Conservation (phyloP, 2,329 filamentous ascomycete genomes). For the Xylaria sp. region DNA sequence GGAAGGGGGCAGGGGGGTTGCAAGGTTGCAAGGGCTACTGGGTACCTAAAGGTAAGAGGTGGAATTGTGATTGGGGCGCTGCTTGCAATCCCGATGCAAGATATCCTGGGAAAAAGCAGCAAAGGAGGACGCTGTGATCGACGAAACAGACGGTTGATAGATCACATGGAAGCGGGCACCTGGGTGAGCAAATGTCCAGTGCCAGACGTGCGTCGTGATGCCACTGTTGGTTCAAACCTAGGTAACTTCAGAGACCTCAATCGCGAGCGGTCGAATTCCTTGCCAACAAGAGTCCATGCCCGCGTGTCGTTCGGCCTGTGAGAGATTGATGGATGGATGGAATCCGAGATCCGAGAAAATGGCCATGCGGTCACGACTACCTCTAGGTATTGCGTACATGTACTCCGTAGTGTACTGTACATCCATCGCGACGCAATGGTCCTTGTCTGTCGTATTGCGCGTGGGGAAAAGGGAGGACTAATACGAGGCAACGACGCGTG, state of each 20-base stretch:
- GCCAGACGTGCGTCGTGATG: no score
- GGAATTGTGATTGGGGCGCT: not conserved
- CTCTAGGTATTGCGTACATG: no score
- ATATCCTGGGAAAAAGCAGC: not conserved
- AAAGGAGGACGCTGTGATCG: not conserved
- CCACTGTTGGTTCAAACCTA: no score
- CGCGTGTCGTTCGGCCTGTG: no score
- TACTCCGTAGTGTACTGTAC: no score
- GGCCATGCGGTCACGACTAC: not conserved
- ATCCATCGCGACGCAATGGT: no score
- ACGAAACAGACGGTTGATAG: not conserved
- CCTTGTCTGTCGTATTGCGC: not conserved
- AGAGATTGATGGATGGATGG: not conserved
- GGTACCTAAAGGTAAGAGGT: no score
- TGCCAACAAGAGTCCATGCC: no score
- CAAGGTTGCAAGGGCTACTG: no score
- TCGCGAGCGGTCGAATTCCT: not conserved
- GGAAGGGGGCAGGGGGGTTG: not conserved
- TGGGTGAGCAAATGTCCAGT: not conserved
- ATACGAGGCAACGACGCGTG: no score
- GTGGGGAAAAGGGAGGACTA: not conserved
- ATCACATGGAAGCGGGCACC: not conserved
- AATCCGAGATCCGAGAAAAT: not conserved
- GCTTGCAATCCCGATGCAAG: not conserved
- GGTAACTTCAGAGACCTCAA: not conserved